Conservation (phyloP, 495 filamentous ascomycete genomes). For the Hypoxylon perforatum region DNA sequence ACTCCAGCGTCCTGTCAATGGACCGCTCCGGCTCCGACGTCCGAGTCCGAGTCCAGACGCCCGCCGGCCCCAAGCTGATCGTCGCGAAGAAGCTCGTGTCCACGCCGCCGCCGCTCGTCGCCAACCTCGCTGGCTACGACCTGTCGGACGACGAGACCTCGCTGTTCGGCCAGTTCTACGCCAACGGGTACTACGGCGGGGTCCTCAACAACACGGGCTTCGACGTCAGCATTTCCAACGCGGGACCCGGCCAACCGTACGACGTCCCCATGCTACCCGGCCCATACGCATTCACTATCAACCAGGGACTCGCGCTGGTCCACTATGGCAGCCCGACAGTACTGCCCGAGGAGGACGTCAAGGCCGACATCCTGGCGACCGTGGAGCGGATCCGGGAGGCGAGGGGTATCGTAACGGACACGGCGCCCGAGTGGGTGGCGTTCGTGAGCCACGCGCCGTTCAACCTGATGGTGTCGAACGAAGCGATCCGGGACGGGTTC, state of each 20-base stretch:
- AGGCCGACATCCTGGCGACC: neutral
- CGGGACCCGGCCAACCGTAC: neutral
- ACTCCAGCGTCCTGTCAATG: conserved; percentile 44
- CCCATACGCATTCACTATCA: neutral
- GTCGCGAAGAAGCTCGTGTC: conserved; percentile 59
- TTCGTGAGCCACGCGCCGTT: conserved; percentile 11
- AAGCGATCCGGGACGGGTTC: conserved; percentile 1
- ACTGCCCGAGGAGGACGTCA: neutral
- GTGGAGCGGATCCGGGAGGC: neutral
- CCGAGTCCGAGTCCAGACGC: conserved; percentile 49
- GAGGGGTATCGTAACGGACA: neutral
- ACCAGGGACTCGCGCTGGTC: conserved; percentile 1
- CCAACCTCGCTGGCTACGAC: conserved; percentile 51
- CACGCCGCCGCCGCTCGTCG: conserved; percentile 53
- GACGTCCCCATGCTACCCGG: neutral
- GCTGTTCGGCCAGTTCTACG: conserved; percentile 54
- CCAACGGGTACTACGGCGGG: conserved; percentile 57
- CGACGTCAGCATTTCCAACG: neutral
- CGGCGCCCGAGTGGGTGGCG: conserved; percentile 8
- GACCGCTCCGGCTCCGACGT: conserved; percentile 43
- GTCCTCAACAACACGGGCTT: conserved; percentile 54
- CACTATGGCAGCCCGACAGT: conserved; percentile 6
- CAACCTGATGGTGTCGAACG: conserved; percentile 18
- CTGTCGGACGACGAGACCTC: conserved; percentile 48
- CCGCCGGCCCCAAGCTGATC: conserved; percentile 51